Conservation (phyloP, 768 basidiomycete species). For the Collybiopsis luxurians region DNA sequence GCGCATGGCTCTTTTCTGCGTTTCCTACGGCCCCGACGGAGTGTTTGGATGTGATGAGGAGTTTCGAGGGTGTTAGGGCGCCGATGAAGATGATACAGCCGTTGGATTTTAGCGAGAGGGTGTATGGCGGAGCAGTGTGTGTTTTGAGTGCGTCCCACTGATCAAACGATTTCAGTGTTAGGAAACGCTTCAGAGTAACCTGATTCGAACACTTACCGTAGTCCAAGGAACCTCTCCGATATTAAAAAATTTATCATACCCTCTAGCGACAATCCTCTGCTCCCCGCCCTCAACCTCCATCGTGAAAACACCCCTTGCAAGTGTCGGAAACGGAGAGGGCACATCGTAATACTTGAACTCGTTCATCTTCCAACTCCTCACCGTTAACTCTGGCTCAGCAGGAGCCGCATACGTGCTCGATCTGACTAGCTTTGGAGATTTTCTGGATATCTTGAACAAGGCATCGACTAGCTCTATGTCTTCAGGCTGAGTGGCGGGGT, state of each 20-base stretch:
- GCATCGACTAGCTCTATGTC: slow-evolving; percentile 62
- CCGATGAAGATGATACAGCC: slow-evolving; percentile 97
- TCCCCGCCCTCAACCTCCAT: slow-evolving; percentile 35
- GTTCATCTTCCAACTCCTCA: slow-evolving; percentile 97
- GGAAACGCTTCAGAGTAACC: slow-evolving; percentile 1
- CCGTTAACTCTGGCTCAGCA: slow-evolving; percentile 46
- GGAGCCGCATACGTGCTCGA: slow-evolving; percentile 57
- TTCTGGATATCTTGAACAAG: slow-evolving; percentile 50
- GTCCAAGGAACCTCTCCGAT: slow-evolving; percentile 97
- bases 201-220: slow-evolving; percentile 50
- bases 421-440: slow-evolving; percentile 62
- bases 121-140: slow-evolving; percentile 76
- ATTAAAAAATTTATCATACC: slow-evolving; percentile 99
- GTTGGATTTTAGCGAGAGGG: slow-evolving; percentile 89
- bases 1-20: slow-evolving; percentile 61
- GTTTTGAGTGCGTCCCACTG: slow-evolving; percentile 76
- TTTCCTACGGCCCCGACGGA: slow-evolving; percentile 62
- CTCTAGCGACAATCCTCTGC: slow-evolving; percentile 75
- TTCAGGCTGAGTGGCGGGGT: slow-evolving; percentile 21
- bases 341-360: slow-evolving; percentile 92
- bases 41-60: slow-evolving; percentile 92
- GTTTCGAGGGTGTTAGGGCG: slow-evolving; percentile 68
- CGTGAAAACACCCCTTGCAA: slow-evolving; percentile 92
- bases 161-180: background rate
- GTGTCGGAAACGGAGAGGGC: slow-evolving; percentile 89